Evolutionary conservation across 163 green algal genomes (phyloP).

Genomic region (Prototheca wickerhamii): DNA sequence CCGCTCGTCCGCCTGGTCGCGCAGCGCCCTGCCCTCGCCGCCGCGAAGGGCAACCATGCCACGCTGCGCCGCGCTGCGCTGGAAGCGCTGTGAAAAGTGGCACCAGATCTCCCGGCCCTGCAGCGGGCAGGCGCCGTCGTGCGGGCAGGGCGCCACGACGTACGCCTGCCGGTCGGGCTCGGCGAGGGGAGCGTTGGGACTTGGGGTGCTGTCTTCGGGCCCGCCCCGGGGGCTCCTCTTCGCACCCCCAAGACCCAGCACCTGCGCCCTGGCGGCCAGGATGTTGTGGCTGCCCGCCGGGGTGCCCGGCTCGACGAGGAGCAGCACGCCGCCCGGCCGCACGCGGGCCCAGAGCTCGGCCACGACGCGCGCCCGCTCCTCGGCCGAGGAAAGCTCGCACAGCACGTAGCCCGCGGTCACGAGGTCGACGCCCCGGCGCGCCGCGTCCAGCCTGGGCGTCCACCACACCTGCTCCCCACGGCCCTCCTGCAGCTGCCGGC

Average conservation of each 20-base stretch:
- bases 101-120: slow-evolving; percentile 55
- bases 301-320: slow-evolving; percentile 75
- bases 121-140: slow-evolving; percentile 71
- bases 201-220: not conserved
- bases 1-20: slow-evolving; percentile 53
- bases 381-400: slow-evolving; percentile 19
- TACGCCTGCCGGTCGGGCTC: slow-evolving; percentile 31
- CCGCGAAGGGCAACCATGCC: slow-evolving; percentile 10
- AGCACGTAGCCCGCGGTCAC: slow-evolving; percentile 53
- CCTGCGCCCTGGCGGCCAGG: slow-evolving; percentile 34
- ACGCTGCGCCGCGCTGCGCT: slow-evolving; percentile 38
- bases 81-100: slow-evolving; percentile 67
- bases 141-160: slow-evolving; percentile 70
- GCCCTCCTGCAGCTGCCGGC: slow-evolving; percentile 10
- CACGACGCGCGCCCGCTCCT: slow-evolving; percentile 27
- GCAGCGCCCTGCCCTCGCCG: too few species aligned
- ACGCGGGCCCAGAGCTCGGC: slow-evolving; percentile 18
- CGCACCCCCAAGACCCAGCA: slow-evolving; percentile 14
- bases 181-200: slow-evolving; percentile 11
- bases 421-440: slow-evolving; percentile 31
- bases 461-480: not conserved
- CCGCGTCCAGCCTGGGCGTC: not conserved
- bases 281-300: slow-evolving; percentile 50
- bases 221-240: not conserved
- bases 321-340: slow-evolving; percentile 33